Evolutionary conservation across 1,139 yeast genomes (phyloP).

Genomic region (Zygosaccharomyces pseudobailii): DNA sequence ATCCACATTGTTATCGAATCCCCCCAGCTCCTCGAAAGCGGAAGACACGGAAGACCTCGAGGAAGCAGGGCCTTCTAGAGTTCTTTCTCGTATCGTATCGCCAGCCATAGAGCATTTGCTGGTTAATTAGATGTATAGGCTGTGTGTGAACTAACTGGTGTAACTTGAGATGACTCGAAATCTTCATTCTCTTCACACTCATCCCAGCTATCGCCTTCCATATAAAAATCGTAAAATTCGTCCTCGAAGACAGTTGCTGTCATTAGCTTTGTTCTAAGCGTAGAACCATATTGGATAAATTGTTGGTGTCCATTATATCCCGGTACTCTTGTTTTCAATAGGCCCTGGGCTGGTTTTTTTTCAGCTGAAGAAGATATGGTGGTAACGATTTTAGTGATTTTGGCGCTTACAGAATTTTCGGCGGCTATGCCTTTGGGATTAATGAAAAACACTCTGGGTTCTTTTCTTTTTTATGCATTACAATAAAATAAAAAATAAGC

Average conservation of each 20-base stretch:
- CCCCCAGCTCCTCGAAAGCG: not conserved
- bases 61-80: conserved; percentile 2
- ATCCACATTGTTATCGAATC: not conserved
- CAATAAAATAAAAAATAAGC: not conserved
- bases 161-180: conserved; percentile 12
- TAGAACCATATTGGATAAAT: not conserved
- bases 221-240: conserved; percentile 8
- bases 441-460: not conserved
- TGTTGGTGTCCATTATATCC: not conserved
- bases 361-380: not conserved
- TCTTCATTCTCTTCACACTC: conserved; percentile 5
- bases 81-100: not conserved
- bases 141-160: conserved; percentile 20
- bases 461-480: not conserved
- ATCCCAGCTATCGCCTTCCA: conserved; percentile 8
- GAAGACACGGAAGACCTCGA: conserved; percentile 10
- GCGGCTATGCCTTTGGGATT: conserved; percentile 1
- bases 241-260: not conserved
- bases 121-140: conserved; percentile 18
- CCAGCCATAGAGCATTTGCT: conserved; percentile 6
- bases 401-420: not conserved
- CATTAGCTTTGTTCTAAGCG: not conserved
- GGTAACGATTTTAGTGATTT: not conserved
- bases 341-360: not conserved
- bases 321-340: not conserved